phyloP scores from a whole-genome alignment of 2,329 filamentous ascomycete genomes.

The Phyllosticta ampelicida region DNA sequence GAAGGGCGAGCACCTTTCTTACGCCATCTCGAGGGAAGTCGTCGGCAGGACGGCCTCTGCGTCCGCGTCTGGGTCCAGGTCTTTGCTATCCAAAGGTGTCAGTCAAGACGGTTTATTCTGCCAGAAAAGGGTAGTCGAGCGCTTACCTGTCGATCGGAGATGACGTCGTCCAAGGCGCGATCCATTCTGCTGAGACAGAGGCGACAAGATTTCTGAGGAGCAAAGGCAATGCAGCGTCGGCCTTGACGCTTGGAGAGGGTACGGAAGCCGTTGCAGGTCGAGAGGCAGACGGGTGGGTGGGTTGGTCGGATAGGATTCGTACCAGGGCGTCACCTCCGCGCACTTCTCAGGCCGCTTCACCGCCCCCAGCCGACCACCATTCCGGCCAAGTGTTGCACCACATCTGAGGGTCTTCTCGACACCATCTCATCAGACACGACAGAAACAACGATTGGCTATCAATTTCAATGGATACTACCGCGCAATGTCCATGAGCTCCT shows the following conservation, averaged over 20 bases:
- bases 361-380: neutral
- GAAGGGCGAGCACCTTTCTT: conserved; percentile 60
- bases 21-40: conserved; percentile 69
- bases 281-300: neutral
- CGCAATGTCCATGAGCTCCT: neutral
- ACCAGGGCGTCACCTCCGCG: neutral
- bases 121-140: conserved; percentile 1
- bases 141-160: conserved; percentile 47
- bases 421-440: neutral
- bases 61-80: conserved; percentile 20
- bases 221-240: neutral
- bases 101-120: neutral
- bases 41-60: conserved; percentile 33
- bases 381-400: neutral
- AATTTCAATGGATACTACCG: too few relatives aligned
- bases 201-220: neutral
- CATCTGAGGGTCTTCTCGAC: neutral
- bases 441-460: too few relatives aligned
- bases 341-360: conserved; percentile 3
- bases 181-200: conserved; percentile 38
- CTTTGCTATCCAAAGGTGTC: conserved; percentile 13
- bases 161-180: conserved; percentile 54
- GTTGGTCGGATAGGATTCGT: neutral
- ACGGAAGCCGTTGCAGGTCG: neutral
- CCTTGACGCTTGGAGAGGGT: neutral